These are phyloP conservation scores for Tolypocladium ophioglossoides DNA, from an alignment of 2,329 filamentous ascomycete species.

Conservation along the genomic window DNA sequence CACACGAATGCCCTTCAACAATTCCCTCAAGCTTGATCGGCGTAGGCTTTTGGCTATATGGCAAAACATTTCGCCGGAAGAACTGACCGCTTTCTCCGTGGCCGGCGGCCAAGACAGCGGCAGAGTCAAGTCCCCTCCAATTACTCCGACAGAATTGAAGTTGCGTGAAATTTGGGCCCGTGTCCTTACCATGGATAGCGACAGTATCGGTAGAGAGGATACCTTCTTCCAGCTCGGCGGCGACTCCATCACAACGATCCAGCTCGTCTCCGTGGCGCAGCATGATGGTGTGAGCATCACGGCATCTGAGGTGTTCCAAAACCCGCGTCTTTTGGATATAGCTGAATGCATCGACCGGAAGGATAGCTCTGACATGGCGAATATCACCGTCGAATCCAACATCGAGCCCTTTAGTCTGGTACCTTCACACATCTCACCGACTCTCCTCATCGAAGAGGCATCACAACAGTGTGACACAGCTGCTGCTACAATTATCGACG, in stretches of 20 bases:
- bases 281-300: slow-evolving; percentile 5
- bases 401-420: neutral
- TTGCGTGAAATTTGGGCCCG: slow-evolving; percentile 28
- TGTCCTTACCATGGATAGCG: slow-evolving; percentile 26
- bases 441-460: neutral
- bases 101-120: no score
- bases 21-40: neutral
- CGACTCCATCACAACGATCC: slow-evolving; percentile 21
- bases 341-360: neutral
- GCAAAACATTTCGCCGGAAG: neutral
- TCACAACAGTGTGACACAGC: neutral
- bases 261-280: slow-evolving; percentile 1
- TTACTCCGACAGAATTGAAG: neutral
- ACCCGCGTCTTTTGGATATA: slow-evolving; percentile 1
- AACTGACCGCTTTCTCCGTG: neutral
- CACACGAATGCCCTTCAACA: neutral
- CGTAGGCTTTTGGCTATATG: neutral
- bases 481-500: slow-evolving; percentile 13
- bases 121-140: neutral
- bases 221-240: slow-evolving; percentile 15
- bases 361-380: neutral
- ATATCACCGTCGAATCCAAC: neutral
- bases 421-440: neutral
- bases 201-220: slow-evolving; percentile 10
- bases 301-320: slow-evolving; percentile 9